Evolutionary conservation across 2,329 filamentous ascomycete genomes (phyloP).

Genomic region (Nectriaceae sp.): DNA sequence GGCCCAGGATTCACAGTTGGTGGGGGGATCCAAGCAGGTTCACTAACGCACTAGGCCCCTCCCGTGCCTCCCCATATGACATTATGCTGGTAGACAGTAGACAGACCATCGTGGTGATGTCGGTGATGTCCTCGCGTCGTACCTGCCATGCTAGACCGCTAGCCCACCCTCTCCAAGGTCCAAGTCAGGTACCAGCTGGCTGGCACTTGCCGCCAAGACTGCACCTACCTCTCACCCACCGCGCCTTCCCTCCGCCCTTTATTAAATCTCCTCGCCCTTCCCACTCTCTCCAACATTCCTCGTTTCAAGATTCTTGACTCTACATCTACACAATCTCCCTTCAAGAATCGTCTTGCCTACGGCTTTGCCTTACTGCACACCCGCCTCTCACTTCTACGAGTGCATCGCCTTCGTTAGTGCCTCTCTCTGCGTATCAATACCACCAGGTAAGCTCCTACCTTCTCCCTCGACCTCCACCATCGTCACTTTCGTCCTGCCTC

Average conservation of each 20-base stretch:
- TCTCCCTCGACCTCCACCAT: conserved; percentile 1
- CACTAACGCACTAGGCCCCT: no score
- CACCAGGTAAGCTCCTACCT: conserved; percentile 17
- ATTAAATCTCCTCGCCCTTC: conserved; percentile 25
- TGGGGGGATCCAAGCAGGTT: no score
- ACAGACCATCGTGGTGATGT: conserved; percentile 7
- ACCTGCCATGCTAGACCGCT: conserved; percentile 22
- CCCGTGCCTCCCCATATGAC: no score
- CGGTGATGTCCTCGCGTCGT: neutral
- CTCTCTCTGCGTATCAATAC: conserved; percentile 16
- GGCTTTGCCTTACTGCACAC: conserved; percentile 14
- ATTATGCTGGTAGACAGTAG: no score
- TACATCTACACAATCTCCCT: conserved; percentile 26
- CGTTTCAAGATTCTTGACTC: conserved; percentile 19
- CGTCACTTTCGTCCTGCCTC: no score
- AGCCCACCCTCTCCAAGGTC: conserved; percentile 14
- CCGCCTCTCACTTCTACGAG: conserved; percentile 17
- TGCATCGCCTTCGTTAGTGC: conserved; percentile 21
- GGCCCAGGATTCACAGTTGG: conserved; percentile 15
- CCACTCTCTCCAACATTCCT: conserved; percentile 13
- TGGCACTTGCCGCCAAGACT: conserved; percentile 22
- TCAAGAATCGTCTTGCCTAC: conserved; percentile 13
- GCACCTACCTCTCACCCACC: conserved; percentile 13
- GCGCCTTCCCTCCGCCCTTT: conserved; percentile 22
- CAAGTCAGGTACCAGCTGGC: conserved; percentile 15